A percentile compares a stretch with the other conserved stretches of the same genome.
Evolutionary conservation across 805 yeast genomes (phyloP).

Genomic region (Dipodascus albidus): DNA sequence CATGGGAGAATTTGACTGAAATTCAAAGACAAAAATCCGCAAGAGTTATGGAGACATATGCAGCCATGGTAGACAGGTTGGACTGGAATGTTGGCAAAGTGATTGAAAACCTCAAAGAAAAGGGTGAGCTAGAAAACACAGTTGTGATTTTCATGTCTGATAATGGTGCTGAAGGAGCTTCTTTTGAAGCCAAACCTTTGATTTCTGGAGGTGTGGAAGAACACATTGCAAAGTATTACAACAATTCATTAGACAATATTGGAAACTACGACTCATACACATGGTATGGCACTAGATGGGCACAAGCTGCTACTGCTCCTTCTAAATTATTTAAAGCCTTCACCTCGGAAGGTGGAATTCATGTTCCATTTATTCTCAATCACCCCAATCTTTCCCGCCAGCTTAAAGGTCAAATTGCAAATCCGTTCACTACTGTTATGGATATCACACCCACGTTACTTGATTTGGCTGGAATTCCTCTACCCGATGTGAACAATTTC

Average conservation of each 20-base stretch:
- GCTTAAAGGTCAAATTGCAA: constrained; percentile 24
- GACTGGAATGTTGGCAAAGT: constrained; percentile 43
- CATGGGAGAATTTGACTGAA: constrained; percentile 34
- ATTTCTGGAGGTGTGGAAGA: constrained; percentile 17
- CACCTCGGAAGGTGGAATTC: constrained; percentile 50
- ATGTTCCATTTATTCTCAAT: constrained; percentile 41
- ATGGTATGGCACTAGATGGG: constrained; percentile 48
- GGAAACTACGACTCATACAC: constrained; percentile 38
- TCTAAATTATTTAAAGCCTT: constrained; percentile 42
- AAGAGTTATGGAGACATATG: constrained; percentile 43
- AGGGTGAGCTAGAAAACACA: constrained; percentile 41
- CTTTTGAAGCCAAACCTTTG: constrained; percentile 45
- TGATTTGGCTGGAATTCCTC: constrained; percentile 35
- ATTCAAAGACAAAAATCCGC: constrained; percentile 30
- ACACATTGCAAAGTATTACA: constrained; percentile 26
- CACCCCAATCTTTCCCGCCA: constrained; percentile 28
- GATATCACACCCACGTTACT: constrained; percentile 47
- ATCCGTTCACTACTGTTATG: constrained; percentile 44
- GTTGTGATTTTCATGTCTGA: constrained; percentile 50
- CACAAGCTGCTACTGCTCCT: constrained; percentile 53
- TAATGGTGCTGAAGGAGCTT: constrained; percentile 55
- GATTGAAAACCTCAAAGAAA: constrained; percentile 29
- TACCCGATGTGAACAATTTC: constrained; percentile 30
- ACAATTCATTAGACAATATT: constrained; percentile 36
- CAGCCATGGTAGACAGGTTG: constrained; percentile 51